Base-by-base conservation (phyloP, 2,329 filamentous ascomycete species). In the Elsinoe arachidis region DNA sequence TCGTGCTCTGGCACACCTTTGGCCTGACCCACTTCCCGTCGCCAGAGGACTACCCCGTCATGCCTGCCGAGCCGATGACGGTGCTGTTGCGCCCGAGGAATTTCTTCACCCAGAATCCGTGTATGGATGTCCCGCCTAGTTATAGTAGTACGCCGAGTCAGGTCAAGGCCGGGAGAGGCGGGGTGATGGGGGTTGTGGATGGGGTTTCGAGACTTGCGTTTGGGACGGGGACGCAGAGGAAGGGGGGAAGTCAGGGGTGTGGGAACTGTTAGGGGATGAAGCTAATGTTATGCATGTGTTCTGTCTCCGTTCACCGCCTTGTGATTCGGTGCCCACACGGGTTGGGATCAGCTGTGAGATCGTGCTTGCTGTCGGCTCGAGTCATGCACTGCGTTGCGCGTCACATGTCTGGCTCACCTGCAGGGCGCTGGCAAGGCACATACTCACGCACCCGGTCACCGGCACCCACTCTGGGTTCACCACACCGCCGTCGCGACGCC, bases 1-100 rank as follows among this genome's bases (percentile, higher is more conserved):
- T 96, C 30, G 90, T 96, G 1, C 80, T 96, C 14, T 96, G 90
- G 90, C 90, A 96, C 73, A 95, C 90, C 0, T 96, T 96, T 66
- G 91, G 91, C 35, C 78, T 96, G 35, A 92, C 87, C 0, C 91
- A 96, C 69, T 92, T 96, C 76, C 90, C 91, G 0, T 77, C 87
- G 0, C 90, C 90, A 0, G 91, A 96, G 69, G 91, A 96, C 71
- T 96, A 89, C 76, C 91, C 91, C 30, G 79, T 96, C 64, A 96
- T 96, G 90, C 90, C 90, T 33, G 67, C 67, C 14, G 68, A 77
- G 76, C 87, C 88, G 0, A 91, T 96, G 80, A 88, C 83, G 1
- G 75, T 95, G 63, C 78, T 95, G 35, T 76, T 95, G 39, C 76
- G 88, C 33, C 90, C 90, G 2, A 76, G 89, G 41, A 86, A 95